Evolutionary conservation across 768 basidiomycete species (phyloP), one percentile per base, ranked within the genome.

Genomic region (Mrakia blollopis): DNA sequence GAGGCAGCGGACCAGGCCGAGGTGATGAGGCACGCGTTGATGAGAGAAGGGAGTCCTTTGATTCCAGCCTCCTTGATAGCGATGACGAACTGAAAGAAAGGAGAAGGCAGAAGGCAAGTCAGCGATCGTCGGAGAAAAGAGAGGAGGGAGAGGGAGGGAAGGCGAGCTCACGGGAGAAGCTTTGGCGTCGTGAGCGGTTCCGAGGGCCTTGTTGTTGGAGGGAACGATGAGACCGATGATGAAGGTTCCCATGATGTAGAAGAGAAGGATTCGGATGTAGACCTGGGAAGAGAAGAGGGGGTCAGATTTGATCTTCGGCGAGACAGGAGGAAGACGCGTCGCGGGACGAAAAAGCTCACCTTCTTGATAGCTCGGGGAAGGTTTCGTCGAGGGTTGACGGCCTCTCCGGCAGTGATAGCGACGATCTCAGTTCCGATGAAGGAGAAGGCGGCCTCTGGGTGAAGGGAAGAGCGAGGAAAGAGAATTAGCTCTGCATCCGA

Each of bases 341-440:
- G n/a, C n/a, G n/a, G n/a, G n/a, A n/a, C n/a, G n/a, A n/a, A n/a
- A n/a, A n/a, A n/a, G n/a, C n/a, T n/a, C n/a, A n/a, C n/a, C 21
- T 88, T 86, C 76, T 85, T 87, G 81, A 92, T 91, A 0, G 91
- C 90, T 79, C 86, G 86, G 9, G 90, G 90, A 30, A 91, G 84
- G 81, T 88, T 89, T 57, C 86, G 87, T 80, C 81, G 86, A 9
- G 94, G 94, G 84, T 94, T 95, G 84, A 91, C 92, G 0, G 93
- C 91, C 83, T 86, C 65, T 54, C 74, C 74, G 23, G 67, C 65
- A 18, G 73, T 65, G 52, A 41, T 39, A 11, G 85, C 86, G 60
- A 96, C 93, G 81, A 96, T 94, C 83, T 98, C 95, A 9, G 93
- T 94, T 23, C 94, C 95, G 78, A 94, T 93, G 73, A 78, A 95